These are phyloP conservation scores for Cercospora beticola DNA, from an alignment of 2,329 filamentous ascomycete species.

Conservation along the genomic window DNA sequence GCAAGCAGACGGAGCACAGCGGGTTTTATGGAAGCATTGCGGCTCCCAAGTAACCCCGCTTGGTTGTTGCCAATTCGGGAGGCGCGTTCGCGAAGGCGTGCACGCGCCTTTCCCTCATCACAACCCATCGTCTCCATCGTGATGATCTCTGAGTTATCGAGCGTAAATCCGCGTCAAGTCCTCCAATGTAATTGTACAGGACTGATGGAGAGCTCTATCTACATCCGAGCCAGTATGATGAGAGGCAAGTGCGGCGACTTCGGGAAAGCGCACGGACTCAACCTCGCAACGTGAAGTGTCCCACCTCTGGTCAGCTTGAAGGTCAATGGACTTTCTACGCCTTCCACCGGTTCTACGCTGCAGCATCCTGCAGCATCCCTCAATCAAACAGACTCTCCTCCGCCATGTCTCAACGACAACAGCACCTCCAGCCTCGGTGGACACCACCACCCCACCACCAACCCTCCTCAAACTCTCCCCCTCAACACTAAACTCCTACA, in stretches of 20 bases:
- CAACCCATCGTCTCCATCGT: background rate
- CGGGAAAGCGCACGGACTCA: conserved; percentile 1
- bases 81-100: background rate
- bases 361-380: conserved; percentile 12
- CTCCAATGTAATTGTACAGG: background rate
- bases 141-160: background rate
- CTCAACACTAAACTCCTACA: conserved; percentile 38
- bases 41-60: conserved; percentile 1
- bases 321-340: conserved; percentile 32
- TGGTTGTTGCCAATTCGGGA: background rate
- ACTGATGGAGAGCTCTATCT: background rate
- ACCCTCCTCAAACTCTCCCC: conserved; percentile 33
- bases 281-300: background rate
- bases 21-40: conserved; percentile 2
- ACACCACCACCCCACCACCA: conserved; percentile 9
- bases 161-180: background rate
- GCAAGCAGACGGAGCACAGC: background rate
- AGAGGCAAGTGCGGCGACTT: background rate
- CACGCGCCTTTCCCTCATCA: background rate
- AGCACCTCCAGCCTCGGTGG: background rate
- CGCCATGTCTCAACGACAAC: conserved; percentile 8
- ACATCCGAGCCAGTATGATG: background rate
- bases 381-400: conserved; percentile 1
- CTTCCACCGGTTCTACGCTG: conserved; percentile 30
- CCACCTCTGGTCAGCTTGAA: background rate